Evolutionary conservation across 2,329 filamentous ascomycete genomes (phyloP).

Genomic region (Sporothrix luriei): DNA sequence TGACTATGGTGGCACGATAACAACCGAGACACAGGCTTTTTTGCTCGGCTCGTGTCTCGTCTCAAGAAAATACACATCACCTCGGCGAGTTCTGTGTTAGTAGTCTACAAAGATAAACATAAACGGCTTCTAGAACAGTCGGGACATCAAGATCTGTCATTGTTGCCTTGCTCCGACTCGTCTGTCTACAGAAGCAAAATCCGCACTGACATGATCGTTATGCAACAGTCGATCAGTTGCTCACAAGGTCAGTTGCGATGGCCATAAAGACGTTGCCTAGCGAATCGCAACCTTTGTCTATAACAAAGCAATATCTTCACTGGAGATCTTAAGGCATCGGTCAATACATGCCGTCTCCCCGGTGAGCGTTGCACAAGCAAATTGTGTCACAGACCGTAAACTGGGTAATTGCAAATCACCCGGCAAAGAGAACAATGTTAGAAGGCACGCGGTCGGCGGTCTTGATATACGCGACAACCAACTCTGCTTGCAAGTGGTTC

Average conservation of each 20-base stretch:
- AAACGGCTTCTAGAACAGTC: conserved; percentile 1
- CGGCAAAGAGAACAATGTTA: not conserved
- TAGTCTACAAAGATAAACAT: not conserved
- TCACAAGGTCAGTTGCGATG: not conserved
- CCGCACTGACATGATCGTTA: not conserved
- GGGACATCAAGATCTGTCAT: not conserved
- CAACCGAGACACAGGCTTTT: no score
- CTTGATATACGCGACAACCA: not conserved
- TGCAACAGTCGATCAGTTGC: not conserved
- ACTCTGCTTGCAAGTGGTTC: no score
- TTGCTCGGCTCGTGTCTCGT: no score
- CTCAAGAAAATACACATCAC: no score
- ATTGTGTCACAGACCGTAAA: no score
- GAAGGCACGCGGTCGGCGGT: not conserved
- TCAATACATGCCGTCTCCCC: not conserved
- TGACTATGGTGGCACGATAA: not conserved
- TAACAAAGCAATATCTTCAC: not conserved
- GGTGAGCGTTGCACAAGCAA: not conserved
- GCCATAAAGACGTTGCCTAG: not conserved
- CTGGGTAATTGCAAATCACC: not conserved
- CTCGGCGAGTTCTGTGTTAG: no score
- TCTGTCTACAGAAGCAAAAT: not conserved
- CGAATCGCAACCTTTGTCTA: no score
- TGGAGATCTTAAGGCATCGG: conserved; percentile 17
- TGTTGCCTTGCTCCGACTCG: not conserved